Conservation (phyloP, 2,329 filamentous ascomycete genomes). For the Colletotrichum lini region DNA sequence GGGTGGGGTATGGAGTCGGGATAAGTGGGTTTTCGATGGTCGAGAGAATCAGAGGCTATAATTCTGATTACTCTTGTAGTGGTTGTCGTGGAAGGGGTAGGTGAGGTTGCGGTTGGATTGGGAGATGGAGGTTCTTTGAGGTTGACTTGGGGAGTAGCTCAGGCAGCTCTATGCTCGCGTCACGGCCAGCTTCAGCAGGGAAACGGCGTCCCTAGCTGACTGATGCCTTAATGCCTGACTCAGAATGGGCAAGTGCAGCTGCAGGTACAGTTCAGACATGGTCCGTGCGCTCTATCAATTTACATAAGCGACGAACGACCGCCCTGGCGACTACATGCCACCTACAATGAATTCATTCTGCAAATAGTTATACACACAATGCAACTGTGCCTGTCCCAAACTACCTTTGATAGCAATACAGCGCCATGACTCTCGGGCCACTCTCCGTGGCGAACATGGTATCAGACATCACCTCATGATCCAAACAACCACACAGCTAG, state of each 20-base stretch:
- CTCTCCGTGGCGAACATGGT: background rate
- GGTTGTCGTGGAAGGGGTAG: conserved; percentile 12
- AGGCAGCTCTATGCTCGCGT: conserved; percentile 62
- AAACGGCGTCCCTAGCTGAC: conserved; percentile 43
- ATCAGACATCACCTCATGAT: background rate
- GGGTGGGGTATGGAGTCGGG: background rate
- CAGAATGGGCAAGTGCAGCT: conserved; percentile 20
- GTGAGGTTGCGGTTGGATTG: conserved; percentile 37
- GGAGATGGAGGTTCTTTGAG: conserved; percentile 44
- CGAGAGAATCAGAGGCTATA: background rate
- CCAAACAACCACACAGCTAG: background rate
- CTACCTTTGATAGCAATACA: background rate
- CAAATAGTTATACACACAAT: background rate
- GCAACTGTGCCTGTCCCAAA: background rate
- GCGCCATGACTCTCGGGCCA: background rate
- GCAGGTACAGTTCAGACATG: conserved; percentile 34
- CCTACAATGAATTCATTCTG: background rate
- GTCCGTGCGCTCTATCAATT: background rate
- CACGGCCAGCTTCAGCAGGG: conserved; percentile 48
- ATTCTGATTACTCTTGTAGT: conserved; percentile 30
- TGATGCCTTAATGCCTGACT: conserved; percentile 44
- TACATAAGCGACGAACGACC: background rate
- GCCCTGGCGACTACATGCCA: background rate
- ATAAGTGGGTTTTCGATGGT: background rate
- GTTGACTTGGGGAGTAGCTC: conserved; percentile 47